Base-by-base conservation (phyloP, 106 monocot species). In the Alisma plantagoaquatica region DNA sequence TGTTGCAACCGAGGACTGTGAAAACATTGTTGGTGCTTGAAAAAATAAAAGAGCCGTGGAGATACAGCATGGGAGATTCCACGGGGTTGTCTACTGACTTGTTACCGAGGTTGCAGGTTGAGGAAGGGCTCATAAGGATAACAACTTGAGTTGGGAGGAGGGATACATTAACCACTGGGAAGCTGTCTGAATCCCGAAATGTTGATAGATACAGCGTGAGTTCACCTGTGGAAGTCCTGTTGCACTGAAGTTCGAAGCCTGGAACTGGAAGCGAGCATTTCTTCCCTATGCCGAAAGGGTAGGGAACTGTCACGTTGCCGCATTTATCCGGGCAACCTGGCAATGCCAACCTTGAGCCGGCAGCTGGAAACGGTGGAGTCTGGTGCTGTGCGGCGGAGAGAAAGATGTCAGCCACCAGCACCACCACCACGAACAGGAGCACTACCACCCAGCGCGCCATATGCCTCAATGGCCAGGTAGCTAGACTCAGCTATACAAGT, bases 1-100 rank as follows among this genome's bases (percentile, higher is more conserved):
- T 70, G 54, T 76, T 59, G 30, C 85, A 76, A 19, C 85, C 85
- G 15, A 73, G 20, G 53, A 55, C 65, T 4, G 65, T 70, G 69
- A 79, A 74, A 43, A 47, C 47, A 74, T 74, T 79, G 41, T 59
- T 33, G 7, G 48, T 23, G 32, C 44, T 19, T 27, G 78, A 78
- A 22, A 78, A 32, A n/a, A 51, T 41, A 56, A 78, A 23, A 63
- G 65, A 16, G 51, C 46, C 16, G 23, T 15, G 30, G 23, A 46
- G 16, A 66, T 3, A 22, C 59, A 44, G 23, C 28, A 29, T 28
- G 28, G 56, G 15, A 41, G 46, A 10, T 2, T 1, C 11, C 6
- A 0, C 12, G 29, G 9, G 10, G 27, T 41, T 5, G 23, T 41
- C 57, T 33, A 22, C 16, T 4, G 44, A 22, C 41, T 1, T 27